Base-by-base conservation (phyloP, 805 yeast genomes). In the Metschnikowia rubicola region DNA sequence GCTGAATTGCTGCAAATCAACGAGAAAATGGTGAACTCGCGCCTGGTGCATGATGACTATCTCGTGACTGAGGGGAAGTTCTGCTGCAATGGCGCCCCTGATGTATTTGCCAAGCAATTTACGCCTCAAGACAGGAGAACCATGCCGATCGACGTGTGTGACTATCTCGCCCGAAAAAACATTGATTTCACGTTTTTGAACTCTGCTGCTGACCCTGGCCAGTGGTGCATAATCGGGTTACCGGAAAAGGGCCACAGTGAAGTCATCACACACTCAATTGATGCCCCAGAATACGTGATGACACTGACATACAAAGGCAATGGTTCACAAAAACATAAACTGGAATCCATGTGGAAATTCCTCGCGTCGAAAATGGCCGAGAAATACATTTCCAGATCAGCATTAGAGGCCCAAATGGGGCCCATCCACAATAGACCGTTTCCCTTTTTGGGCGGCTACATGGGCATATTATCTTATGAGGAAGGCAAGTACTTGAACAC, bases 381-480 rank as follows among this genome's bases (percentile, higher is more conserved):
- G 7, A 56, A 58, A 45, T 63, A 66, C 35, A 65, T 67, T 38
- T 58, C 70, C 2, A 62, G 74, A 44, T 55, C 51, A 0, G 39
- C 55, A 0, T 57, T 76, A n/a, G 50, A 58, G 13, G 41, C 47
- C 6, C 45, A 52, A 15, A 43, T 61, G 4, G 54, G 57, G 2
- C 38, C 47, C 8, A 36, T 50, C 17, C 61, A 58, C 33, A 28
- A 50, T 3, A 55, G 70, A 8, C 66, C 68, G 0, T 67, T 88
- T 15, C 96, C 96, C 1, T 94, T 94, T 58, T 69, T 81, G 47
- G 98, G 99, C n/a, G 99, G 99, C 0, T 73, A 88, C 30, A 71
- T 91, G 45, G 99, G 99, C 4, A 72, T 85, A 36, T 64, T 94
- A 10, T 85, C 96, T 0, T 94, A 94, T 61, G 99, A 92, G 62